A percentile compares a stretch with the other conserved stretches of the same genome.
Evolutionary conservation across 2,329 filamentous ascomycete genomes (phyloP).

Genomic region (Gremmenia infestans): DNA sequence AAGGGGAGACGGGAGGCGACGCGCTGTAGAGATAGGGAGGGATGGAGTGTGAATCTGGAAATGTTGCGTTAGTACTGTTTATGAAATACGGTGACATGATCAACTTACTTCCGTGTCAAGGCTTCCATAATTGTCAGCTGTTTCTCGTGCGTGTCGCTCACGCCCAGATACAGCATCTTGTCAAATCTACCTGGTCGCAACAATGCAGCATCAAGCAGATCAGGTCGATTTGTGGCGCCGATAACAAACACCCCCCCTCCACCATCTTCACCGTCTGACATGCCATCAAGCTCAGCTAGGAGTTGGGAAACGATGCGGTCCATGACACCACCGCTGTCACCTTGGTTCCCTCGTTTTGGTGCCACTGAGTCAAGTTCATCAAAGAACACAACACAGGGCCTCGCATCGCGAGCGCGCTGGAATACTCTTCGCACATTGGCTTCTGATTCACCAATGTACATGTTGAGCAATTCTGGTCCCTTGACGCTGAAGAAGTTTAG

Average conservation of each 20-base stretch:
- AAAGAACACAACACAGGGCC: constrained; percentile 89
- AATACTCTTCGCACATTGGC: constrained; percentile 88
- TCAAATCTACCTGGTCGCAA: constrained; percentile 89
- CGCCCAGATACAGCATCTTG: constrained; percentile 96
- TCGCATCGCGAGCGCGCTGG: constrained; percentile 77
- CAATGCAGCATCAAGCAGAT: constrained; percentile 85
- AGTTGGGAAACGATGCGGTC: constrained; percentile 94
- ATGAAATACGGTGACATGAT: constrained; percentile 1
- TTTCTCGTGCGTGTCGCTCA: constrained; percentile 95
- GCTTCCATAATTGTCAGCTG: constrained; percentile 93
- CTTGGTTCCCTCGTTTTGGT: constrained; percentile 94
- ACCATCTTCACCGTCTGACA: constrained; percentile 85
- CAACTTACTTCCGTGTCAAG: constrained; percentile 82
- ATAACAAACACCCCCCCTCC: constrained; percentile 91
- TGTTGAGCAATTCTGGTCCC: constrained; percentile 85
- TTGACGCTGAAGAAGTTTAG: constrained; percentile 95
- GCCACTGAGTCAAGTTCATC: constrained; percentile 91
- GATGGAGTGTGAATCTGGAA: constrained; percentile 76
- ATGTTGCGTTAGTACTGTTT: constrained; percentile 11
- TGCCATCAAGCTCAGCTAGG: constrained; percentile 91
- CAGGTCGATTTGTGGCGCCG: constrained; percentile 90
- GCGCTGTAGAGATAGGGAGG: constrained; percentile 66
- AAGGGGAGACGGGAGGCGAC: constrained; percentile 80
- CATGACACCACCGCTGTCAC: constrained; percentile 96
- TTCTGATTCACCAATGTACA: constrained; percentile 95